Evolutionary conservation across 225 moss, liverwort and hornwort genomes (phyloP).

Genomic region (Polytrichum formosum): DNA sequence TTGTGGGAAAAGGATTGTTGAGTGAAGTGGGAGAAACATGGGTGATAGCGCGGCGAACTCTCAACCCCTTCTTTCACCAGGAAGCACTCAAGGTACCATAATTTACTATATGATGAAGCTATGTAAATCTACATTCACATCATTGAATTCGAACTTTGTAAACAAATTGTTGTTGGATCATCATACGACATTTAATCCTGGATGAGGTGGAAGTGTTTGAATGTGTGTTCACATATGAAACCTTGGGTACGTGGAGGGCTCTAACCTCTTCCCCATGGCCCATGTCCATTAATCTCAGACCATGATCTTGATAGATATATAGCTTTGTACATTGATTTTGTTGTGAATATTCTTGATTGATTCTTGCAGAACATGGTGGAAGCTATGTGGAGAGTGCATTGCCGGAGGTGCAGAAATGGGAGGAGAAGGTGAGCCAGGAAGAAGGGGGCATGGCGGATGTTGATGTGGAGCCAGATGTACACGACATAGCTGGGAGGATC

Average conservation of each 20-base stretch:
- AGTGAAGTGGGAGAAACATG: conserved; percentile 44
- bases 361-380: conserved; percentile 21
- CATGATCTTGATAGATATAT: too few relatives aligned
- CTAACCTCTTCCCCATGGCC: too few relatives aligned
- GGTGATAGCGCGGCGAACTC: conserved; percentile 49
- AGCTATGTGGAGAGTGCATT: conserved; percentile 12
- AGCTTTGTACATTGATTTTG: not conserved
- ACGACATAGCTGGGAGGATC: conserved; percentile 23
- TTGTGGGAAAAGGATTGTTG: conserved; percentile 45
- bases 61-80: conserved; percentile 49
- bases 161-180: too few relatives aligned
- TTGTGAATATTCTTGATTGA: not conserved
- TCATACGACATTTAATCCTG: too few relatives aligned
- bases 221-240: too few relatives aligned
- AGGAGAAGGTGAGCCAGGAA: conserved; percentile 7
- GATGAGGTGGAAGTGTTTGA: too few relatives aligned
- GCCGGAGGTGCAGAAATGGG: conserved; percentile 2
- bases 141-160: too few relatives aligned
- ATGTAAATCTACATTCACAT: too few relatives aligned
- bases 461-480: conserved; percentile 17
- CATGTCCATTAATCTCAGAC: too few relatives aligned
- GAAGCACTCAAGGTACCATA: conserved; percentile 40
- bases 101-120: too few relatives aligned
- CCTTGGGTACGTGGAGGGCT: too few relatives aligned
- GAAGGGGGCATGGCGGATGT: conserved; percentile 8